phyloP scores from a whole-genome alignment of 495 filamentous ascomycete genomes.

The Thozetella sp. region DNA sequence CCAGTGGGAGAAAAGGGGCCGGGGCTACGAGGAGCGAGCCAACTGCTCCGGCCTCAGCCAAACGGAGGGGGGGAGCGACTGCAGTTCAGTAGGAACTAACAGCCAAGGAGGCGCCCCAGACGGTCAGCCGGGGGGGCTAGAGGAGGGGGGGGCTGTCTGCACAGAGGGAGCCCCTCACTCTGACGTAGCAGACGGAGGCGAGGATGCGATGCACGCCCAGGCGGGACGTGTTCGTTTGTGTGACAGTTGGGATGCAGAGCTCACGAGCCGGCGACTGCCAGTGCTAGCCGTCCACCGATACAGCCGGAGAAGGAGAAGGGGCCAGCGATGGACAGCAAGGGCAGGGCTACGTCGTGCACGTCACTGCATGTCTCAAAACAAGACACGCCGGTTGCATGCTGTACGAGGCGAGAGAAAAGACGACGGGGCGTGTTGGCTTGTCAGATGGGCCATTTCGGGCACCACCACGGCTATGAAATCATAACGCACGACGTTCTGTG shows the following conservation, averaged over 20 bases:
- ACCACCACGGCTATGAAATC: conserved; percentile 1
- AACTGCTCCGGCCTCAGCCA: neutral
- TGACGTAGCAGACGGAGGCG: neutral
- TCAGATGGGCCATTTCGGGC: neutral
- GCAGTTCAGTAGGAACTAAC: neutral
- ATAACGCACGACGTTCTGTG: no score
- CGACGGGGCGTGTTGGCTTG: neutral
- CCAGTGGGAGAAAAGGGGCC: no score
- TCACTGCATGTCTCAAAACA: neutral
- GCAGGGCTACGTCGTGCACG: neutral
- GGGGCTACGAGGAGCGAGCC: neutral
- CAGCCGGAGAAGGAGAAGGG: no score
- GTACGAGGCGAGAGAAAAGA: neutral
- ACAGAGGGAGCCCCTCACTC: neutral
- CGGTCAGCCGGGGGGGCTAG: neutral
- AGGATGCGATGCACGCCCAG: neutral
- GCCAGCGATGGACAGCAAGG: neutral
- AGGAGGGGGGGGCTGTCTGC: neutral
- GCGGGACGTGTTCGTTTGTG: neutral
- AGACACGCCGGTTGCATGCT: neutral
- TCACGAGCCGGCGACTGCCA: no score
- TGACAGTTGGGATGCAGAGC: no score
- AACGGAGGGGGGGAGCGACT: neutral
- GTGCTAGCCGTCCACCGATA: no score
- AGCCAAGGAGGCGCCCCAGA: neutral